These are phyloP conservation scores for Colletotrichum navitas DNA, from an alignment of 2,329 filamentous ascomycete genomes.

Conservation along the genomic window DNA sequence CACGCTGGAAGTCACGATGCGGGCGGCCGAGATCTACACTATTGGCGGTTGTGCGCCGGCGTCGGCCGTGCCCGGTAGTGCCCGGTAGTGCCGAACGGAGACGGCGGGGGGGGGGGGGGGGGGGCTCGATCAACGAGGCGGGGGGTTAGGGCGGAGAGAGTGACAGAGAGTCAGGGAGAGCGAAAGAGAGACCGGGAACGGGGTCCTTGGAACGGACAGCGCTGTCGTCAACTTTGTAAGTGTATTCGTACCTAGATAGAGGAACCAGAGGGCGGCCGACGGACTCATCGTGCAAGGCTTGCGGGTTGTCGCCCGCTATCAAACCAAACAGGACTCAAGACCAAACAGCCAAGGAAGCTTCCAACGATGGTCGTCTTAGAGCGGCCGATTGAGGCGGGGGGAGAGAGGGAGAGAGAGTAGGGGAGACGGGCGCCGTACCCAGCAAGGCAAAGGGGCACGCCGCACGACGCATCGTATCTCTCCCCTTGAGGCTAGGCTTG, in stretches of 20 bases:
- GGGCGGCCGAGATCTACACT: constrained; percentile 14
- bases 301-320: constrained; percentile 10
- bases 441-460: not conserved
- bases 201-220: not conserved
- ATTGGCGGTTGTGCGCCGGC: constrained; percentile 17
- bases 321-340: constrained; percentile 11
- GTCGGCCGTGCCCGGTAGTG: constrained; percentile 20
- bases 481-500: not conserved
- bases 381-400: not conserved
- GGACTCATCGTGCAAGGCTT: not conserved
- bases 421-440: not conserved
- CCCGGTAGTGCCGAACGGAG: constrained; percentile 36
- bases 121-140: constrained; percentile 27
- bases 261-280: not conserved
- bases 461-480: constrained; percentile 10
- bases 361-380: constrained; percentile 3
- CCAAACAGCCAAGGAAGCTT: constrained; percentile 5
- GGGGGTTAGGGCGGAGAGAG: not conserved
- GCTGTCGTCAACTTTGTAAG: not conserved
- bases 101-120: constrained; percentile 24
- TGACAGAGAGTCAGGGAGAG: not conserved
- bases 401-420: not conserved
- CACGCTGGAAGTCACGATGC: constrained; percentile 10
- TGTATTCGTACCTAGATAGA: not conserved
- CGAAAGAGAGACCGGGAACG: not conserved